Percentiles rank a stretch among this genome's conserved stretches.
These are phyloP conservation scores for Vanrija sp. DNA, from an alignment of 1,284 basidiomycete genomes.

Conservation along the genomic window DNA sequence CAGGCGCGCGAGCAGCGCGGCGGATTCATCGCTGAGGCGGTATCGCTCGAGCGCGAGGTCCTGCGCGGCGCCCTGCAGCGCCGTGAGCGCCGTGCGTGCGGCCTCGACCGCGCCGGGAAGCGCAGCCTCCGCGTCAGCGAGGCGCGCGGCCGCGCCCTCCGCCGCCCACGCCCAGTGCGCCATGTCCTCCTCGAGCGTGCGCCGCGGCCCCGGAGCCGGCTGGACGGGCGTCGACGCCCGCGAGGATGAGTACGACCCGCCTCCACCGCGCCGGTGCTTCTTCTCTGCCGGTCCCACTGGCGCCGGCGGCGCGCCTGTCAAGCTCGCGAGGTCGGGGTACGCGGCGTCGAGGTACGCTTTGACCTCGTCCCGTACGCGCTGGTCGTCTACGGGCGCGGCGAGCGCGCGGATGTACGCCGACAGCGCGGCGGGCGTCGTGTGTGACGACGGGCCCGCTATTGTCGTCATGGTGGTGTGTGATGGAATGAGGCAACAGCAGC, in stretches of 20 bases:
- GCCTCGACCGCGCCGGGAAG: slow-evolving; percentile 31
- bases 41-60: slow-evolving; percentile 70
- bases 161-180: slow-evolving; percentile 28
- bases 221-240: not conserved
- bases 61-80: slow-evolving; percentile 59
- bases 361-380: slow-evolving; percentile 16
- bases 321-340: slow-evolving; percentile 31
- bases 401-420: slow-evolving; percentile 2
- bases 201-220: not conserved
- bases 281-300: slow-evolving; percentile 4
- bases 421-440: no score
- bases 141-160: slow-evolving; percentile 20
- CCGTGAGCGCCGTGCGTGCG: slow-evolving; percentile 28
- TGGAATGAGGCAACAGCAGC: no score
- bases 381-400: slow-evolving; percentile 8
- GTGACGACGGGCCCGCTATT: no score
- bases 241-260: not conserved
- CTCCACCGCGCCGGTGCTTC: slow-evolving; percentile 8
- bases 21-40: slow-evolving; percentile 48
- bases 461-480: no score
- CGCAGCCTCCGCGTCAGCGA: slow-evolving; percentile 24
- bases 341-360: slow-evolving; percentile 29
- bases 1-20: slow-evolving; percentile 32
- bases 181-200: slow-evolving; percentile 34
- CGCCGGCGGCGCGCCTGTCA: slow-evolving; percentile 5